Evolutionary conservation across 2,329 filamentous ascomycete genomes (phyloP), one percentile per base, ranked within the genome.

Genomic region (Aureobasidium sp.): DNA sequence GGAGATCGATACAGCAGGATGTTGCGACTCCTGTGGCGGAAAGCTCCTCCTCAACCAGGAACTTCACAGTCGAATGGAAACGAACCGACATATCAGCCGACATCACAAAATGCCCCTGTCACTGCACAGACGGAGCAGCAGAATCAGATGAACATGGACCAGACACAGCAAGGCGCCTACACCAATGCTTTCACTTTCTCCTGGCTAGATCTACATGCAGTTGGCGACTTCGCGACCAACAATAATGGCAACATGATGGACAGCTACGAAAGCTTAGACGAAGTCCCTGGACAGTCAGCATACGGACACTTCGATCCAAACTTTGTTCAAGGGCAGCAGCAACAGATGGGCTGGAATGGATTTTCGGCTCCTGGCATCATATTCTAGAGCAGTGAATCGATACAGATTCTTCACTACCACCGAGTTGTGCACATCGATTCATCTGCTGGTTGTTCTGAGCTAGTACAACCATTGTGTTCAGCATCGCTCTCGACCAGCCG

Each of bases 1-100:
- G 85, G 84, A 1, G 79, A 81, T 21, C 79, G 85, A 15, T 87
- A 87, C 66, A 82, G 84, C 4, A 78, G 82, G 21, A 79, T 86
- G 1, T 74, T 87, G 0, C 80, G 83, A 47, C 75, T 86, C 16
- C 71, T 87, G 2, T 87, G 84, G 85, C 76, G 81, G 34, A 80
- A 63, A 63, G 73, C 59, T 42, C 69, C 66, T 39, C 69, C 54
- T 21, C 44, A 63, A 16, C 25, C 36, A 3, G 15, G 32, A 8
- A 49, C 59, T 6, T 29, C 59, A 11, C 21, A 25, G 9, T 9
- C 16, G 27, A 49, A 54, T 64, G 66, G 39, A 55, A 62, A 62
- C 45, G 64, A 63, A 36, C 58, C 62, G 0, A 15, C 32, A 7
- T 61, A 54, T 11, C 59, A 61, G 5, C 3, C 48, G 8, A 11